Percentiles rank a stretch among this genome's conserved stretches.
Conservation (phyloP, 169 alveolate genomes). For the Plasmodium blacklocki region DNA sequence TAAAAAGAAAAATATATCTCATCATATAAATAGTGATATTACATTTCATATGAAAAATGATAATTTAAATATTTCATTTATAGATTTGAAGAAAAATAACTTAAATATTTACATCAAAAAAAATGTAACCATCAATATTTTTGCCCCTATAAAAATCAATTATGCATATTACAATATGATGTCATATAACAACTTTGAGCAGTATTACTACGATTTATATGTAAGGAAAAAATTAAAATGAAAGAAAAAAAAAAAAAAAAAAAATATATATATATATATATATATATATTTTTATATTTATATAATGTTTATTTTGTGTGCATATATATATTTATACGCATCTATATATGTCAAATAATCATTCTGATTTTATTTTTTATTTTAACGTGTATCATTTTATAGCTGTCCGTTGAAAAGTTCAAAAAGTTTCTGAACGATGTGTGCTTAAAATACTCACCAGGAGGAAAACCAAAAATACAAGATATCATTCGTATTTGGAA, state of each 20-base stretch:
- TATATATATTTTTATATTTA: neutral
- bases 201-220: slow-evolving; percentile 56
- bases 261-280: neutral
- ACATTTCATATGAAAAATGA: neutral
- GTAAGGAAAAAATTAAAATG: slow-evolving; percentile 3
- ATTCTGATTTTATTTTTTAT: too few relatives aligned
- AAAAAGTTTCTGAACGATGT: slow-evolving; percentile 28
- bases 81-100: slow-evolving; percentile 35
- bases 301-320: neutral
- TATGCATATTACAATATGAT: slow-evolving; percentile 42
- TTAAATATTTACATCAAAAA: slow-evolving; percentile 37
- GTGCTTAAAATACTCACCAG: neutral
- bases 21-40: neutral
- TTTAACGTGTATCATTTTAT: too few relatives aligned
- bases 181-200: slow-evolving; percentile 66
- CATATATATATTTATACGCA: too few relatives aligned
- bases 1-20: slow-evolving; percentile 5
- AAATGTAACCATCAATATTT: slow-evolving; percentile 18
- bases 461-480: slow-evolving; percentile 19
- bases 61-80: slow-evolving; percentile 24
- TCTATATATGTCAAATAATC: too few relatives aligned
- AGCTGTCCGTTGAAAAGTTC: slow-evolving; percentile 45
- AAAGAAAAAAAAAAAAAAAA: neutral
- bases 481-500: slow-evolving; percentile 21
- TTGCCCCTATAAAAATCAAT: slow-evolving; percentile 28